Evolutionary conservation across 176 grass and related monocot species (phyloP).

Genomic region (Triticum turgidum): DNA sequence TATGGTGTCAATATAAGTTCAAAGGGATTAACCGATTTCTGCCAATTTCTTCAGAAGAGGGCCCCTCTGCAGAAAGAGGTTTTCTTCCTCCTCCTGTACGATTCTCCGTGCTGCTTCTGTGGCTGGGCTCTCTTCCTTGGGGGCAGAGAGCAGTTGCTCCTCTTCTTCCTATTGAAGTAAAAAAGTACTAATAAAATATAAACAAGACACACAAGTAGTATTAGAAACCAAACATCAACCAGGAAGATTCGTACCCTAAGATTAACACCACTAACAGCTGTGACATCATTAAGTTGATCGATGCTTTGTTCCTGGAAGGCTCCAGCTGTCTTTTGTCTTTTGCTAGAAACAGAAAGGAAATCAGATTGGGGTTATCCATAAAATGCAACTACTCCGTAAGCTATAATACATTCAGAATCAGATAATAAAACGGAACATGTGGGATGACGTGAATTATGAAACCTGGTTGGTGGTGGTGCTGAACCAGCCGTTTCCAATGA

Average conservation of each 20-base stretch:
- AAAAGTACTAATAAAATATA: not conserved
- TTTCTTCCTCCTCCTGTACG: constrained; percentile 93
- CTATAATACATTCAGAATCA: constrained; percentile 23
- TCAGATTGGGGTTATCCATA: not conserved
- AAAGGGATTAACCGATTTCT: constrained; percentile 64
- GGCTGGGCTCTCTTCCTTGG: constrained; percentile 74
- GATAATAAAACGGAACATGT: constrained; percentile 24
- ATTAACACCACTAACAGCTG: constrained; percentile 96
- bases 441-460: constrained; percentile 1
- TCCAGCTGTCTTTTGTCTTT: constrained; percentile 89
- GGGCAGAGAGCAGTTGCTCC: constrained; percentile 80
- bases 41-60: constrained; percentile 77
- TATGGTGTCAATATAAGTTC: constrained; percentile 25
- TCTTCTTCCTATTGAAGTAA: constrained; percentile 77
- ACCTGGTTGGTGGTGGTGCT: constrained; percentile 65
- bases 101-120: constrained; percentile 78
- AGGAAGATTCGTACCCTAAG: constrained; percentile 66
- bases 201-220: not conserved
- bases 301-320: constrained; percentile 92
- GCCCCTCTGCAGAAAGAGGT: constrained; percentile 73
- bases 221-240: constrained; percentile 7
- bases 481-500: constrained; percentile 60
- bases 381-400: constrained; percentile 23
- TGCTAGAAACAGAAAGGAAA: constrained; percentile 63
- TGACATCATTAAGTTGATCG: constrained; percentile 98